A percentile compares a stretch with the other conserved stretches of the same genome.
Evolutionary conservation across 1,139 yeast species (phyloP).

Genomic region (Arxiozyma telluris): DNA sequence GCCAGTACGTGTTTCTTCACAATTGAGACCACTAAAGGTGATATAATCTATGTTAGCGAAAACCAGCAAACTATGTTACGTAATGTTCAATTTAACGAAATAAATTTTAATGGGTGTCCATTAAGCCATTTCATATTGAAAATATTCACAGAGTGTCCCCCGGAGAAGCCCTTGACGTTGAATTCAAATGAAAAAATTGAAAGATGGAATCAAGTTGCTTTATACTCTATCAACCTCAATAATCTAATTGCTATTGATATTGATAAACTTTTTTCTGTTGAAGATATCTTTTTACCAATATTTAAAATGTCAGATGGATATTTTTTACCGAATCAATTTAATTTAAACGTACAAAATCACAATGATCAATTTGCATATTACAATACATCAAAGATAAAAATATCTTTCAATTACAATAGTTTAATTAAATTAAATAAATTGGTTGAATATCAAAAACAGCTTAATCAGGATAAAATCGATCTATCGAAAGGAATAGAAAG

Average conservation of each 20-base stretch:
- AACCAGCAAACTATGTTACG: conserved; percentile 13
- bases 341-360: background rate
- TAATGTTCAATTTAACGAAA: conserved; percentile 21
- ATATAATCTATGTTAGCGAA: conserved; percentile 24
- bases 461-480: conserved; percentile 14
- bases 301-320: conserved; percentile 21
- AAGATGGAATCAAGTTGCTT: conserved; percentile 16
- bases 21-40: conserved; percentile 16
- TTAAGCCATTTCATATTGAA: conserved; percentile 14
- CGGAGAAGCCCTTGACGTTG: conserved; percentile 1
- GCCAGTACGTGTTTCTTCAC: conserved; percentile 18
- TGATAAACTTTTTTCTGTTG: conserved; percentile 5
- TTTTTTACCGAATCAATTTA: conserved; percentile 7
- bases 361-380: background rate
- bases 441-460: conserved; percentile 22
- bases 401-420: conserved; percentile 21
- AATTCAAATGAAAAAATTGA: conserved; percentile 2
- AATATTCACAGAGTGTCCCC: conserved; percentile 17
- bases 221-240: conserved; percentile 14
- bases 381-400: conserved; percentile 6
- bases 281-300: conserved; percentile 10
- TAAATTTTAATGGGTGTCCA: conserved; percentile 14
- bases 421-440: conserved; percentile 23
- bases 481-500: conserved; percentile 13
- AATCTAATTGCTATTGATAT: conserved; percentile 2